Conservation (phyloP, 2,329 filamentous ascomycete species). For the Phyllosticta citriasiana region DNA sequence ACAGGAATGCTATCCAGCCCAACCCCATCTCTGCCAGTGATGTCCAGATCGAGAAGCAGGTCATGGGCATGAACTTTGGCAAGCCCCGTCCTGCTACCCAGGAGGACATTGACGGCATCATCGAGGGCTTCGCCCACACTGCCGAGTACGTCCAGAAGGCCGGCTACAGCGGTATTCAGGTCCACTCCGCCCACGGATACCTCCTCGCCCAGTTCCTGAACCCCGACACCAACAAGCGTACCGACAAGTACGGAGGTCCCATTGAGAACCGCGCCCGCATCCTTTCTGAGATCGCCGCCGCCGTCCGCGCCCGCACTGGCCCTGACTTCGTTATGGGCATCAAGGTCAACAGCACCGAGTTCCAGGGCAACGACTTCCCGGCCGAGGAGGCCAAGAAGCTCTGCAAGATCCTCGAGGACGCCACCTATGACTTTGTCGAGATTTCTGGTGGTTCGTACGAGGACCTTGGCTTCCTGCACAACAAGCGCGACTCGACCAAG, state of each 20-base stretch:
- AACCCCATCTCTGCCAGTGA: conserved; percentile 40
- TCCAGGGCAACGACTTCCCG: conserved; percentile 38
- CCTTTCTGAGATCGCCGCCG: conserved; percentile 25
- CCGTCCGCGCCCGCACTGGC: conserved; percentile 19
- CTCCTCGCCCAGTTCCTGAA: conserved; percentile 30
- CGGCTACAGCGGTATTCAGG: conserved; percentile 41
- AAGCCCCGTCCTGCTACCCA: conserved; percentile 41
- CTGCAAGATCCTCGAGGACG: conserved; percentile 35
- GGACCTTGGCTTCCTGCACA: conserved; percentile 38
- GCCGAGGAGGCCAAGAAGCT: conserved; percentile 38
- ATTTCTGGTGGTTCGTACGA: conserved; percentile 51
- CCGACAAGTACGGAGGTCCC: conserved; percentile 27
- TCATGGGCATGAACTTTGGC: conserved; percentile 39
- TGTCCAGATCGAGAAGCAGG: conserved; percentile 24
- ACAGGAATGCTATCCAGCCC: conserved; percentile 28
- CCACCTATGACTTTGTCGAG: conserved; percentile 45
- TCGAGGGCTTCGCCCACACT: conserved; percentile 52
- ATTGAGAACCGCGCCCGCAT: conserved; percentile 27
- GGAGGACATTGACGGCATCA: conserved; percentile 43
- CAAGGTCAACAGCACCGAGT: conserved; percentile 45
- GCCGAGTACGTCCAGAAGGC: conserved; percentile 50
- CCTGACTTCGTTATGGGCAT: conserved; percentile 37
- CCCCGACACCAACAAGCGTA: conserved; percentile 24
- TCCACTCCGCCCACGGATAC: conserved; percentile 31
- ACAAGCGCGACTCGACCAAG: conserved; percentile 43